phyloP scores from a whole-genome alignment of 2,329 filamentous ascomycete genomes.

The Graphilbum sp. region DNA sequence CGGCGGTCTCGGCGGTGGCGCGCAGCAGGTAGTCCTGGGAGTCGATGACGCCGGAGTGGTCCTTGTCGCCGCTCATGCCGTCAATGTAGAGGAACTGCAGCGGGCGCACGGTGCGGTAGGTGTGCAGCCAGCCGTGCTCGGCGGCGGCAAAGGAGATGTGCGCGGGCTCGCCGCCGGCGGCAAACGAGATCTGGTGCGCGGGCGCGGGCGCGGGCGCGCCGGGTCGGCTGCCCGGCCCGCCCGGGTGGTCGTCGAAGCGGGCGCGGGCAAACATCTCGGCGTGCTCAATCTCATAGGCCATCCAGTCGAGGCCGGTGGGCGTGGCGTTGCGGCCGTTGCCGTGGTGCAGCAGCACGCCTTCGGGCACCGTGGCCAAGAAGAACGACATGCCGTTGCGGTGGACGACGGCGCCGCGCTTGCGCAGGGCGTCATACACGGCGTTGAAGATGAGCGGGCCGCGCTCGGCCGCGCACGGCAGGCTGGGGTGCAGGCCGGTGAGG shows the following conservation, averaged over 20 bases:
- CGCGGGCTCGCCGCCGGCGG: not conserved
- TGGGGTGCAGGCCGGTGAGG: not conserved
- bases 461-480: conserved; percentile 3
- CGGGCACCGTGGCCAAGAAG: conserved; percentile 48
- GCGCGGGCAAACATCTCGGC: conserved; percentile 49
- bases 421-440: conserved; percentile 20
- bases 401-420: conserved; percentile 56
- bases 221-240: too few relatives aligned
- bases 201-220: too few relatives aligned
- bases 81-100: conserved; percentile 52
- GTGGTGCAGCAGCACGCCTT: conserved; percentile 51
- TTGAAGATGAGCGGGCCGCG: conserved; percentile 39
- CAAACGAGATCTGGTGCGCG: too few relatives aligned
- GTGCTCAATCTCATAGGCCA: conserved; percentile 65
- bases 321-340: conserved; percentile 30
- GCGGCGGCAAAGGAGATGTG: too few relatives aligned
- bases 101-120: conserved; percentile 39
- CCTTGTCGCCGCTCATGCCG: conserved; percentile 21
- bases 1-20: not conserved
- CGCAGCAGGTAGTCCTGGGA: conserved; percentile 44
- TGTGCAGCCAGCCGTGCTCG: conserved; percentile 44
- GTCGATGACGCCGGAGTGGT: conserved; percentile 48
- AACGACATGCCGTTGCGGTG: conserved; percentile 63
- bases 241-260: too few relatives aligned
- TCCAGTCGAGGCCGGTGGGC: conserved; percentile 43